phyloP scores from a whole-genome alignment of 2,329 filamentous ascomycete species.

The Fusarium tjaetaba region DNA sequence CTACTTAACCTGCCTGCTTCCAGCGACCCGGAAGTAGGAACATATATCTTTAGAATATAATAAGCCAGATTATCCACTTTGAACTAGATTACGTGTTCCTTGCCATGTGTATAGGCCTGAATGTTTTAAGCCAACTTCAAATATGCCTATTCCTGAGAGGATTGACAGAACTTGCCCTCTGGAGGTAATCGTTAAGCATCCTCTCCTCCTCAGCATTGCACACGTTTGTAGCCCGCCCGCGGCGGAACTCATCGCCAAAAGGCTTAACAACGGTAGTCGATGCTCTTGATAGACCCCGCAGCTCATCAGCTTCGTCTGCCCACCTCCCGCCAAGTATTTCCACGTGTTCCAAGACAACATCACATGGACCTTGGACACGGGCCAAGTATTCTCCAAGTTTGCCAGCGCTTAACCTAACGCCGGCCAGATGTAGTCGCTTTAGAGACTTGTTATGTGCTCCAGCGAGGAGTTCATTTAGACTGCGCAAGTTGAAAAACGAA shows the following conservation, averaged over 20 bases:
- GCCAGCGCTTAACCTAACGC: background rate
- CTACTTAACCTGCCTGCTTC: accelerated
- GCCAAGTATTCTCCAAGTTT: background rate
- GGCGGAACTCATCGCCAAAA: background rate
- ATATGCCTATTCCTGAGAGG: background rate
- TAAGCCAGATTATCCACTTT: too few species aligned
- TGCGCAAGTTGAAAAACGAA: background rate
- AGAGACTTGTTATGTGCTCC: background rate
- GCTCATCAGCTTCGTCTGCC: background rate
- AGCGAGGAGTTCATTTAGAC: background rate
- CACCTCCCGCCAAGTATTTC: background rate
- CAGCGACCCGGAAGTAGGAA: background rate
- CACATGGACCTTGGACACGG: background rate
- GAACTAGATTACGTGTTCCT: too few species aligned
- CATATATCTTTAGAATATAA: too few species aligned
- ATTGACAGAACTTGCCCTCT: background rate
- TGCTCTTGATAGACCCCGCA: background rate
- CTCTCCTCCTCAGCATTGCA: background rate
- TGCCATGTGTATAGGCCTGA: too few species aligned
- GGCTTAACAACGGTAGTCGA: background rate
- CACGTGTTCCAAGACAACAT: background rate
- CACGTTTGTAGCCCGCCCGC: background rate
- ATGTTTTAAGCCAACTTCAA: too few species aligned
- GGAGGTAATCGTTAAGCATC: background rate
- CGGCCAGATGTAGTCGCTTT: background rate